A percentile compares a stretch with the other conserved stretches of the same genome.
These are phyloP conservation scores for Neofusicoccum parvum DNA, from an alignment of 2,329 filamentous ascomycete species.

Conservation along the genomic window DNA sequence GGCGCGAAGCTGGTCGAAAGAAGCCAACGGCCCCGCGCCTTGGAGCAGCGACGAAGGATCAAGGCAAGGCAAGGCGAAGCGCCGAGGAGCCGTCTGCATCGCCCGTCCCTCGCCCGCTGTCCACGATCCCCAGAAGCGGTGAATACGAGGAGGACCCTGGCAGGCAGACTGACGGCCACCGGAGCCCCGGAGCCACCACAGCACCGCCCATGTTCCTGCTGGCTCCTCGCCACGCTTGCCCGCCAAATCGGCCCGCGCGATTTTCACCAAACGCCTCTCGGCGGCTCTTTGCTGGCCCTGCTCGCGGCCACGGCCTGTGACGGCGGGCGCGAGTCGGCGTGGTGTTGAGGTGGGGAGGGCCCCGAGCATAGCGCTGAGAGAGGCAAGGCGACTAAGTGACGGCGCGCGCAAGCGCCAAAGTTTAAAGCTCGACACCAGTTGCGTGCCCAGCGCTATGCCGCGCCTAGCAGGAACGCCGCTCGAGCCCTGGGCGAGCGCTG, in stretches of 20 bases:
- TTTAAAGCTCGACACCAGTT: neutral
- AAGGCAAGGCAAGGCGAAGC: neutral
- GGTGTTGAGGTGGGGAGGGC: constrained; percentile 6
- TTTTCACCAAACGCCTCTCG: neutral
- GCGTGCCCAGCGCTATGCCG: neutral
- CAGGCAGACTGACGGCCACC: neutral
- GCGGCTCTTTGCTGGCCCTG: neutral
- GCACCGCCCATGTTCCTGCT: no score
- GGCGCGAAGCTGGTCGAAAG: neutral
- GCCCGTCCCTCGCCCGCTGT: neutral
- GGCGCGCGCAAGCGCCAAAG: constrained; percentile 9
- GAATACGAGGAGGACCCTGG: neutral
- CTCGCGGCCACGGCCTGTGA: no score
- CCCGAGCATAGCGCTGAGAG: neutral
- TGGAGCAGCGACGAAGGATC: neutral
- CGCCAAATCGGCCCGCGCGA: neutral
- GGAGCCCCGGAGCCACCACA: neutral
- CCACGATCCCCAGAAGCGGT: neutral
- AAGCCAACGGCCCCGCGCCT: neutral
- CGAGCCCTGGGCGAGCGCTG: neutral
- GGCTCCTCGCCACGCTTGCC: neutral
- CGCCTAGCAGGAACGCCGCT: neutral
- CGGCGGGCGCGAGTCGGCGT: neutral
- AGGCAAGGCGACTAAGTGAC: constrained; percentile 6
- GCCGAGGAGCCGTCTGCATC: neutral